Evolutionary conservation across 768 basidiomycete species (phyloP).

Genomic region (Phylloporus sp.): DNA sequence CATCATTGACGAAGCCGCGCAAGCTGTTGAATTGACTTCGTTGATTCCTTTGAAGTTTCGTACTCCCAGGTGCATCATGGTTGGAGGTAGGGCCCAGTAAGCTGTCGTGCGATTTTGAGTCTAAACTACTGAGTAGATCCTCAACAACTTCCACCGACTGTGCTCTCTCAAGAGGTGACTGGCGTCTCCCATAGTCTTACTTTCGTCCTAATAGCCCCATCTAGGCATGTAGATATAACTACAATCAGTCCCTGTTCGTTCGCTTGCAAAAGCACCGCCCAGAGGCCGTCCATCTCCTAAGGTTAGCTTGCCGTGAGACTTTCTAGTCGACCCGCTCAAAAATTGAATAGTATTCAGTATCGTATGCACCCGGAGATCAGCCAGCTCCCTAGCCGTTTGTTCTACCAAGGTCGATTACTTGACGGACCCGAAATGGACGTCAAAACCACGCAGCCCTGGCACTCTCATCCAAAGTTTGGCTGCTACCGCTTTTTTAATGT

Average conservation of each 20-base stretch:
- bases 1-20: conserved; percentile 97
- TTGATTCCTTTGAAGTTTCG: conserved; percentile 91
- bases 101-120: neutral
- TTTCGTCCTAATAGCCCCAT: conserved; percentile 6
- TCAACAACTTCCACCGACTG: conserved; percentile 94
- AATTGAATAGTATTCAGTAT: conserved; percentile 79
- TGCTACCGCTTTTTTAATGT: conserved; percentile 91
- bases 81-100: conserved; percentile 56
- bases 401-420: conserved; percentile 73
- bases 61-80: conserved; percentile 81
- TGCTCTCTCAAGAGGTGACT: conserved; percentile 56
- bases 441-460: conserved; percentile 87
- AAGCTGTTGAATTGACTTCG: conserved; percentile 91
- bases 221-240: conserved; percentile 64
- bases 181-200: conserved; percentile 19
- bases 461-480: conserved; percentile 68
- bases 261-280: conserved; percentile 76
- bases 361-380: conserved; percentile 99
- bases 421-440: conserved; percentile 87
- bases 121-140: conserved; percentile 47
- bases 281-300: conserved; percentile 86
- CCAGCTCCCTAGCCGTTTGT: conserved; percentile 77
- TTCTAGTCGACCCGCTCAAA: neutral
- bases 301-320: conserved; percentile 41
- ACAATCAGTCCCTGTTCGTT: conserved; percentile 92